phyloP scores from a whole-genome alignment of 768 basidiomycete species.

The Mycena maculata region DNA sequence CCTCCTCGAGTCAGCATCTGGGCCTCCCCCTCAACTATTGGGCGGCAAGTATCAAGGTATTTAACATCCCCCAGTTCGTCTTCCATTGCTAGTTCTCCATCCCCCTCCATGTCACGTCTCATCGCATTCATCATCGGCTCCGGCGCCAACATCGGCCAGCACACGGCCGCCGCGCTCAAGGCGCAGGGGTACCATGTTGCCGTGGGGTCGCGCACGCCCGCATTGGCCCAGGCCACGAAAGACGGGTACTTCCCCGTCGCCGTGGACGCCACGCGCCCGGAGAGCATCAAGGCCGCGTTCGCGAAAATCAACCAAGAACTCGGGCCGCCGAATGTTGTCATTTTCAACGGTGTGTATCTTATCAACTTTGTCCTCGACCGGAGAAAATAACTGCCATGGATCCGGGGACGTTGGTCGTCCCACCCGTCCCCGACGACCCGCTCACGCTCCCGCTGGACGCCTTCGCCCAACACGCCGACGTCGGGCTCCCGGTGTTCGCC shows the following conservation, averaged over 20 bases:
- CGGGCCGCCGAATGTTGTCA: conserved; percentile 58
- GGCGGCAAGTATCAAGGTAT: too few relatives aligned
- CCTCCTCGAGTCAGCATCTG: too few relatives aligned
- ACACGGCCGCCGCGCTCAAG: conserved; percentile 41
- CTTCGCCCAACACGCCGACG: conserved; percentile 28
- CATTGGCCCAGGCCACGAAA: conserved; percentile 20
- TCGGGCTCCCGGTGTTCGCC: conserved; percentile 38
- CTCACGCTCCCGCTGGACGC: conserved; percentile 39
- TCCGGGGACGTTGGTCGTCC: too few relatives aligned
- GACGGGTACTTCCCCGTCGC: conserved; percentile 47
- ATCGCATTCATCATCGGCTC: too few relatives aligned
- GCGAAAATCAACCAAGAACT: conserved; percentile 48
- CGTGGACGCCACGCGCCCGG: conserved; percentile 49
- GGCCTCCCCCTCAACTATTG: too few relatives aligned
- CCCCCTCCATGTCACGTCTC: too few relatives aligned
- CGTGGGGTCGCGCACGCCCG: conserved; percentile 42
- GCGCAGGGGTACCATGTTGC: conserved; percentile 46
- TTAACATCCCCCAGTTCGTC: too few relatives aligned
- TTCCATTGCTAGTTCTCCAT: too few relatives aligned
- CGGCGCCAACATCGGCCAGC: conserved; percentile 40
- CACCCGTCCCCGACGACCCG: conserved; percentile 33
- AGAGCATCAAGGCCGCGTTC: conserved; percentile 52
- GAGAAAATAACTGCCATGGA: too few relatives aligned
- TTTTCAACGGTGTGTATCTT: conserved; percentile 59
- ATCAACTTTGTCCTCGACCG: conserved; percentile 2